These are phyloP conservation scores for Emydomyces testavorans DNA, from an alignment of 2,329 filamentous ascomycete genomes.

Conservation along the genomic window DNA sequence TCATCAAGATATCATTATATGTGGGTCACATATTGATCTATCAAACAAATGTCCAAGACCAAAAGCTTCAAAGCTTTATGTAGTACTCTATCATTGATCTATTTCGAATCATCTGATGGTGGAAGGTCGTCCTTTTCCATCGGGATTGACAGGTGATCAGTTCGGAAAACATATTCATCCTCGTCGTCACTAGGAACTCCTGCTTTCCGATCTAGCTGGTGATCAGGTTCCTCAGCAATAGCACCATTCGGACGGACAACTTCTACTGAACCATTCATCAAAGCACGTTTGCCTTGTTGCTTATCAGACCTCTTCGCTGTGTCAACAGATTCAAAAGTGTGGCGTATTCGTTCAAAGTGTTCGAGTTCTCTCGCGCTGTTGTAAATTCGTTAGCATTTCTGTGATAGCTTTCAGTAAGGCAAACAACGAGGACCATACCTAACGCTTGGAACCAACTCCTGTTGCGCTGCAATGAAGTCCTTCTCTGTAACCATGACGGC, in stretches of 20 bases:
- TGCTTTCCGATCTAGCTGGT: slow-evolving; percentile 10
- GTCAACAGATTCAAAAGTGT: slow-evolving; percentile 59
- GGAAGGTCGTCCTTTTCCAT: not conserved
- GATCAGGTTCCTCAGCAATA: not conserved
- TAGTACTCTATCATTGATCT: not conserved
- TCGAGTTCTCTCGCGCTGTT: slow-evolving; percentile 72
- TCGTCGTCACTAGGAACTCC: slow-evolving; percentile 21
- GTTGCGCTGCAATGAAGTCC: slow-evolving; percentile 72
- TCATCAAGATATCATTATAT: no score
- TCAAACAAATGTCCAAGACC: no score
- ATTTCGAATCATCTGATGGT: not conserved
- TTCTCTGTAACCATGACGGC: slow-evolving; percentile 78
- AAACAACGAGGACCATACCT: slow-evolving; percentile 30
- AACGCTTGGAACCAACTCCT: slow-evolving; percentile 84
- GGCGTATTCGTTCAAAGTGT: slow-evolving; percentile 78
- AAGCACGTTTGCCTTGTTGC: slow-evolving; percentile 8
- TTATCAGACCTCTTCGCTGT: slow-evolving; percentile 33
- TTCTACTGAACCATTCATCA: slow-evolving; percentile 15
- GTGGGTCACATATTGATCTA: no score
- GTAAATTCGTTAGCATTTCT: slow-evolving; percentile 19
- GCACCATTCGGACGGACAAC: slow-evolving; percentile 33
- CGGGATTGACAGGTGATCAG: slow-evolving; percentile 25
- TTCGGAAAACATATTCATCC: slow-evolving; percentile 32
- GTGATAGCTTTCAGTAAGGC: not conserved
- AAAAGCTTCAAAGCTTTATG: no score